Base-by-base conservation (phyloP, 1,284 basidiomycete species). In the Golubevia sp. region DNA sequence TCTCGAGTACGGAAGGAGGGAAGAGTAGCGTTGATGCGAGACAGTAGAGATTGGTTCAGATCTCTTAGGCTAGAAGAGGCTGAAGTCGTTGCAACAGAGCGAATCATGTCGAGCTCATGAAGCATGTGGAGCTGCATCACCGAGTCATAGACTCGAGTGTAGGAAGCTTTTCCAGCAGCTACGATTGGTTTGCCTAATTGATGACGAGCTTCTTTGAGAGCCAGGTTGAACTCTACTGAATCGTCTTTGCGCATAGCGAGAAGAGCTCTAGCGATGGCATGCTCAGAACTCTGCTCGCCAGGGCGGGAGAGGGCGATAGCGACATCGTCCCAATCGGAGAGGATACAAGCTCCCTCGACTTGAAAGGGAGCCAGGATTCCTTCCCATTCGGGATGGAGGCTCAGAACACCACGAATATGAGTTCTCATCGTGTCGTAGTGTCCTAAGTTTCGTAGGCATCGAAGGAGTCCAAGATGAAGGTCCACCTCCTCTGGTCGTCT, bases 381-480 rank as follows among this genome's bases (percentile, higher is more conserved):
- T 61, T 91, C 88, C 96, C 96, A 99, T 56, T 90, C 88, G 0
- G 94, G 92, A 79, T 94, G 89, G 89, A 90, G 63, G 48, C 90
- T 92, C 25, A 99, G 87, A 3, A 98, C 90, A 20, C 97, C 97
- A 62, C 90, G 89, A 25, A 99, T 95, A 82, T 99, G 97, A 0
- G 96, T 99, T 38, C 94, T 90, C 67, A 99, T 86, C 0, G 96
- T 97, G 76, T 99, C 97, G 84, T 99, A 97, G 84, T 99, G 97
- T 7, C 97, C 97, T 18, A 99, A 87, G 79, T 97, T 97, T 51
- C 93, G 88, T 58, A 99, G 87, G 81, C 97, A 99, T 58, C 92
- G 89, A 65, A 98, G 85, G 20, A 99, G 87, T 2, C 97, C 97
- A 6, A 97, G 84, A 83, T 99, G 97, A 65, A 91, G 91, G 27